Conservation (phyloP, 2,329 filamentous ascomycete species). For the Thermothelomyces thermophilus region DNA sequence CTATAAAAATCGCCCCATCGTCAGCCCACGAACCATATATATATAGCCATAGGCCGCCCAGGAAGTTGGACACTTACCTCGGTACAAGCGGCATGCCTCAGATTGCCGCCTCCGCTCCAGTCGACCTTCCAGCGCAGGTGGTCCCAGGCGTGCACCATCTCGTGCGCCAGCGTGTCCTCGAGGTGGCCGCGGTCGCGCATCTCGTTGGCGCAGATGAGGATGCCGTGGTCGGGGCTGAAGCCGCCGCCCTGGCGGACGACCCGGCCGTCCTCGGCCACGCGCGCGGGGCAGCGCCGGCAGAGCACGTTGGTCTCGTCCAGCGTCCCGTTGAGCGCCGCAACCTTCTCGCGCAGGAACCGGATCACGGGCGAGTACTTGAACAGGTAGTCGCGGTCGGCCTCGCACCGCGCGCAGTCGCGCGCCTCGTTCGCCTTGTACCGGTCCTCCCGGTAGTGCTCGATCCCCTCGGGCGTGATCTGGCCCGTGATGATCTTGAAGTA, state of each 20-base stretch:
- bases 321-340: conserved; percentile 69
- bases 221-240: conserved; percentile 80
- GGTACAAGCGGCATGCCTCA: conserved; percentile 88
- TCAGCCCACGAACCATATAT: neutral
- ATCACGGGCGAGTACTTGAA: conserved; percentile 80
- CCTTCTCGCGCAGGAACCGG: conserved; percentile 77
- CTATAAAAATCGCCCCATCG: conserved; percentile 35
- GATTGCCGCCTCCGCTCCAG: conserved; percentile 59
- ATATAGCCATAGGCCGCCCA: neutral
- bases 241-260: conserved; percentile 67
- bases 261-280: conserved; percentile 49
- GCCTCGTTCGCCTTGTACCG: conserved; percentile 70
- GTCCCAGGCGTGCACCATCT: conserved; percentile 98
- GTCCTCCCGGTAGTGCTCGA: conserved; percentile 69
- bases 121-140: conserved; percentile 88
- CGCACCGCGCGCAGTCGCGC: conserved; percentile 72
- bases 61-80: conserved; percentile 54
- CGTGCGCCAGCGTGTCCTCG: conserved; percentile 91
- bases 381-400: conserved; percentile 75
- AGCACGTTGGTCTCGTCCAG: conserved; percentile 69
- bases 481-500: conserved; percentile 79
- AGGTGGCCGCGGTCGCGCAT: conserved; percentile 72
- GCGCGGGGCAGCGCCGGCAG: conserved; percentile 68
- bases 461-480: conserved; percentile 60
- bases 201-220: conserved; percentile 88